Evolutionary conservation across 2,329 filamentous ascomycete genomes (phyloP), one percentile per base, ranked within the genome.

Genomic region (Dactylellina haptotyla): DNA sequence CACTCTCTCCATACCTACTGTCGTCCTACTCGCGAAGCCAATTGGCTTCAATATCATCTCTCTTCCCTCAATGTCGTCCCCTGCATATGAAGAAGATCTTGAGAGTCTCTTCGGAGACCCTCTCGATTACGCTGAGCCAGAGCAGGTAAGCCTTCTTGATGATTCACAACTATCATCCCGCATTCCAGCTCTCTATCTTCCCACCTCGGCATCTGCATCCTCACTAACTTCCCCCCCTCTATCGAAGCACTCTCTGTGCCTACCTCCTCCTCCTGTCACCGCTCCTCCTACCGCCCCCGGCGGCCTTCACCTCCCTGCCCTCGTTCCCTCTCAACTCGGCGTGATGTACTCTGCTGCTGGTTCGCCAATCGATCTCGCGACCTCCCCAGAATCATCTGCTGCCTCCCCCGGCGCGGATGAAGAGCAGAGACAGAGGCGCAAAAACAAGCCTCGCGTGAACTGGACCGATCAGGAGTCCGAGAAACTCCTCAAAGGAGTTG

Each of bases 381-480:
- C 39, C n/a, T 63, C 57, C 45, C 50, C 58, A 1, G n/a, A n/a
- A n/a, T 37, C 54, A 18, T 63, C 66, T 32, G 50, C 66, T 34
- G 32, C 41, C 28, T 58, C 66, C 10, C 58, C 50, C 1, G 43
- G 41, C 39, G 41, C 28, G 12, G 45, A 37, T 26, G 56, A 10
- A 25, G 48, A 50, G 9, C 23, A 30, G 34, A 58, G 20, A 14
- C 46, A 10, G 58, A 72, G 61, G 28, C 51, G 67, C 34, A 72
- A 65, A 54, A 72, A 72, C 53, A 72, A 72, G 25, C 51, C 51
- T 8, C 67, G 67, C 12, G 26, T 58, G 18, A 72, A 72, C 37
- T 72, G 67, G 67, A 45, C 41, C 1, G 51, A 58, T 2, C 59
- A 46, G 10, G 67, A 72, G 37, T 65, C 67, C 23, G 54, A 41